phyloP scores from a whole-genome alignment of 495 filamentous ascomycete genomes.

The Penicillium longicatenatum region DNA sequence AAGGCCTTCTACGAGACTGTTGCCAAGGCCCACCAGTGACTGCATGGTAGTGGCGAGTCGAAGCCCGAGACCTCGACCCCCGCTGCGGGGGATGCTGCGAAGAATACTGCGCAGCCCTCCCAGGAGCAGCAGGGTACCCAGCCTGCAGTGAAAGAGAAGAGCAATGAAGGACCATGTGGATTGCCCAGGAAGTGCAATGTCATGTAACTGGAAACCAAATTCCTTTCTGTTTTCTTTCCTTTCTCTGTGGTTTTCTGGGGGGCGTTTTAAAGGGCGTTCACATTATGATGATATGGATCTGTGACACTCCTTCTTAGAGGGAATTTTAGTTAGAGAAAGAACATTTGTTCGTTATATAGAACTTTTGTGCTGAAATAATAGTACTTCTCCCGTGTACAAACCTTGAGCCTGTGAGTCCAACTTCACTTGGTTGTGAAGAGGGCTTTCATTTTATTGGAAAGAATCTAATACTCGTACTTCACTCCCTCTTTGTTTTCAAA shows the following conservation, averaged over 20 bases:
- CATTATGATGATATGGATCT: slow-evolving; percentile 3
- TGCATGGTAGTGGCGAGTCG: slow-evolving; percentile 62
- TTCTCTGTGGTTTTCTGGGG: slow-evolving; percentile 10
- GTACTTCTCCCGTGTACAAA: too few relatives aligned
- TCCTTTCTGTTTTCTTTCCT: slow-evolving; percentile 15
- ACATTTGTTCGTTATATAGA: background rate
- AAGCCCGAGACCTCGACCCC: slow-evolving; percentile 35
- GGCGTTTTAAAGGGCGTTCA: slow-evolving; percentile 25
- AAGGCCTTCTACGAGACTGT: slow-evolving; percentile 82
- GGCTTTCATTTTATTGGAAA: too few relatives aligned
- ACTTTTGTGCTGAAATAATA: too few relatives aligned
- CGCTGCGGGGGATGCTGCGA: slow-evolving; percentile 23
- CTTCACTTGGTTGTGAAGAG: too few relatives aligned
- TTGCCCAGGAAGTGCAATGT: slow-evolving; percentile 69
- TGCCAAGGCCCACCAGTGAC: slow-evolving; percentile 79
- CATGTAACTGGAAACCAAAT: slow-evolving; percentile 37
- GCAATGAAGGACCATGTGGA: slow-evolving; percentile 65
- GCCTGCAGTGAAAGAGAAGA: slow-evolving; percentile 36
- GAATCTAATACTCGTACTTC: too few relatives aligned
- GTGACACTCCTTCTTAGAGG: background rate
- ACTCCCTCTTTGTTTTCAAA: too few relatives aligned
- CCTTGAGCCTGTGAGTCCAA: too few relatives aligned
- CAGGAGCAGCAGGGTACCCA: slow-evolving; percentile 32
- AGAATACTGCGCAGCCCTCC: slow-evolving; percentile 24
- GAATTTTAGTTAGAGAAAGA: background rate